Percentiles rank a stretch among this genome's conserved stretches.
Conservation (phyloP, 1,284 basidiomycete species). For the Takashimella tepidaria region DNA sequence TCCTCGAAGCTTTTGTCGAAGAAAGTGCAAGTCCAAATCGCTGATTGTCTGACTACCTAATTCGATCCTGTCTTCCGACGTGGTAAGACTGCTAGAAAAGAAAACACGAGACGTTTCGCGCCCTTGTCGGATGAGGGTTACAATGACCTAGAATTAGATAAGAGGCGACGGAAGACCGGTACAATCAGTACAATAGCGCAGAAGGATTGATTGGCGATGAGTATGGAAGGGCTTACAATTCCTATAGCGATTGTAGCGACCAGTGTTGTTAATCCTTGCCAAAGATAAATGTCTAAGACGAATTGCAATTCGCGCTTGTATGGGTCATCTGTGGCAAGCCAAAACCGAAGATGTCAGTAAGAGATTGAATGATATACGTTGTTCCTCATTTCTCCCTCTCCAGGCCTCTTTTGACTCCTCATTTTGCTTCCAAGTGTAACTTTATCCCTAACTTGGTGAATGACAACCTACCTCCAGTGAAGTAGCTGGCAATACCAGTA, state of each 20-base stretch:
- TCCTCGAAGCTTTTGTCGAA: not conserved
- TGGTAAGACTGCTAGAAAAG: not conserved
- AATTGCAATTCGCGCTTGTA: not conserved
- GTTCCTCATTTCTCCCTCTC: too few species aligned
- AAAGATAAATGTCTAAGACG: not conserved
- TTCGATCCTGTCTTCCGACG: not conserved
- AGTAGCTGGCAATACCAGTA: not conserved
- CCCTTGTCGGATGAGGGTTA: not conserved
- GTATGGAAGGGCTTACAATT: not conserved
- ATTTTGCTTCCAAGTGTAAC: too few species aligned
- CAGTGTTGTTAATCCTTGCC: not conserved
- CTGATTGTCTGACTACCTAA: not conserved
- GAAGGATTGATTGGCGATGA: too few species aligned
- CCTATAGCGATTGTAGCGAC: not conserved
- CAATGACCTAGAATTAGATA: not conserved
- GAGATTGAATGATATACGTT: too few species aligned
- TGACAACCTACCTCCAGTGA: not conserved
- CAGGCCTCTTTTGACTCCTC: too few species aligned
- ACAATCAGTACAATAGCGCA: not conserved
- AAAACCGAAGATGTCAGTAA: too few species aligned
- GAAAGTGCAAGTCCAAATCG: not conserved
- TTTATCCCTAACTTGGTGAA: too few species aligned
- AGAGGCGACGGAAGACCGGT: not conserved
- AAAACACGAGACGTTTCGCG: not conserved
- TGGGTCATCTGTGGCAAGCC: not conserved